Evolutionary conservation across 202 grass and related monocot genomes (phyloP), one percentile per base, ranked within the genome.

Genomic region (Zizania palustris): DNA sequence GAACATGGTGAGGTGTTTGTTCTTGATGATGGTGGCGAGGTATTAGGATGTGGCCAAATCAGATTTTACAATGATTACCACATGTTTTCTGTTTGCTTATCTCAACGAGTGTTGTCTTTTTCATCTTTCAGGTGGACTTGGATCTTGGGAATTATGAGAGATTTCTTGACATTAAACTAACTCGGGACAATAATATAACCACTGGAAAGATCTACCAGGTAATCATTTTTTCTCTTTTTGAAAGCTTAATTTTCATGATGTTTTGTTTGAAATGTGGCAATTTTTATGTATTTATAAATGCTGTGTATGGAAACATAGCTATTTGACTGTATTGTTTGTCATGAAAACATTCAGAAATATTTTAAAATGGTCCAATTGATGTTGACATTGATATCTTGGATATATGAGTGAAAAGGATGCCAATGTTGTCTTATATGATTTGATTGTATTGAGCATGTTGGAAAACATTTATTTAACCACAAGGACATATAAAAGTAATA

Each of bases 71-170:
- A 10, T 3, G 38, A 21, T 9, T 65, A 40, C 4, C 4, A 0
- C 43, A 45, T 85, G 1, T 78, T 55, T 62, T 13, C 16, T 85
- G 1, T 78, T 55, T 62, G n/a, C 16, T 71, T 42, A 69, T 45
- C 45, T 67, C 2, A 49, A 63, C 42, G 75, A 82, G 22, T 72
- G 56, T 43, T 67, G 16, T 83, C 60, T 67, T 57, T 56, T 80
- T 8, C 7, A 76, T 74, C 44, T 83, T 84, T 28, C 45, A 93
- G 91, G 88, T 82, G 9, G 91, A 90, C 56, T 70, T 93, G 80
- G 85, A 90, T 86, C 85, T 90, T 20, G 91, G 88, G 57, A 93
- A 93, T 74, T 88, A 88, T 35, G 91, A 88, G 65, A 85, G 91
- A 62, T 93, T 93, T 70, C 75, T 90, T 1, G 91, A 90, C 40